Evolutionary conservation across 768 basidiomycete species (phyloP), one percentile per base, ranked within the genome.

Genomic region (Boletus fagicola): DNA sequence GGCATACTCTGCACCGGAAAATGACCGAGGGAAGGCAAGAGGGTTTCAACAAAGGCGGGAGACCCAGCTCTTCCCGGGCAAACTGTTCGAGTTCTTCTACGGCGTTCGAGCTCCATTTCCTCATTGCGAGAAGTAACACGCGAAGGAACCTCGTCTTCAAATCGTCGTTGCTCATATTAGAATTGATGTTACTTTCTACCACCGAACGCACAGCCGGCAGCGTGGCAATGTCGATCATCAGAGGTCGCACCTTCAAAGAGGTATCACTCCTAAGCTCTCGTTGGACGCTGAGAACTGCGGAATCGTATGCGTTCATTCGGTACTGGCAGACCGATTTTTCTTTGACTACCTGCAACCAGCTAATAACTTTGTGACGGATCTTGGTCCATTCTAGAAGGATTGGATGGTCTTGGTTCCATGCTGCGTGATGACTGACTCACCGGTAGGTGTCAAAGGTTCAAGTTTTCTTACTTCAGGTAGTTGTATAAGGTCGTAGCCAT

Each of bases 21-120:
- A 65, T 49, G 8, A 65, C 59, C 16, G 30, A 54, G 18, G 38
- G 53, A 20, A 51, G 51, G 18, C 13, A 2, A 39, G 53, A 64
- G 4, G 47, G 62, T 16, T 60, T 51, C 24, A 53, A 60, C 10
- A n/a, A 30, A 38, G 44, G 30, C 1, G 51, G 8, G 10, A 57
- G 52, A 42, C 8, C 12, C 22, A 64, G 13, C 33, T 42, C 8
- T 33, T 49, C 10, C 20, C 49, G 58, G 33, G 54, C 51, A n/a
- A 53, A 7, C 18, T 49, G 49, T 26, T 61, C 53, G 13, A 63
- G 57, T 49, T 64, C 51, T 24, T 53, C 36, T 5, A 61, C 58
- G 10, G 45, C 58, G 6, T 30, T 5, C 40, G 50, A 51, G 33
- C 63, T 57, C 63, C 63, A 57, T 39, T 30, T 49, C 36, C 5